Evolutionary conservation across 1,139 yeast species (phyloP).

Genomic region (Debaryomyces fabryi): DNA sequence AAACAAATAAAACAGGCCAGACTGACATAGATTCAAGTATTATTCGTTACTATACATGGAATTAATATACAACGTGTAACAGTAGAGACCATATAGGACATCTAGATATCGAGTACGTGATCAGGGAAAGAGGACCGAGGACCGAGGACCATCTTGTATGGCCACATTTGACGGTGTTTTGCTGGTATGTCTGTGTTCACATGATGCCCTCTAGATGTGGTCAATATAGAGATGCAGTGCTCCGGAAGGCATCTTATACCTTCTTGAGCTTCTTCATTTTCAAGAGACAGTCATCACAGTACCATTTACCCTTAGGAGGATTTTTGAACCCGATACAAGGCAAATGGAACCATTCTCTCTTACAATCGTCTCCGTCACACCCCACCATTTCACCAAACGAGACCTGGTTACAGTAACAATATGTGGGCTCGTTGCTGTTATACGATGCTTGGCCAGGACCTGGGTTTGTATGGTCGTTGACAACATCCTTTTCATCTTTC

Average conservation of each 20-base stretch:
- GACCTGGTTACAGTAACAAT: conserved; percentile 94
- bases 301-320: conserved; percentile 97
- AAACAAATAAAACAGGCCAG: background rate
- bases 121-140: background rate
- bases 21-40: background rate
- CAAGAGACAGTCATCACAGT: conserved; percentile 80
- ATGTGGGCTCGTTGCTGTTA: conserved; percentile 66
- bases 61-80: background rate
- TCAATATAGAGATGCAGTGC: background rate
- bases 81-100: background rate
- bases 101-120: background rate
- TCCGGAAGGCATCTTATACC: conserved; percentile 8
- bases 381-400: conserved; percentile 99
- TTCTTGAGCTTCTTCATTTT: conserved; percentile 39
- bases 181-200: background rate
- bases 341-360: conserved; percentile 95
- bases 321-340: conserved; percentile 92
- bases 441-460: conserved; percentile 4
- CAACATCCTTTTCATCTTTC: conserved; percentile 28
- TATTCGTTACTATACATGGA: background rate
- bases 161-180: background rate
- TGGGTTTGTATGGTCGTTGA: background rate
- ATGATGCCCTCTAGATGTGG: background rate
- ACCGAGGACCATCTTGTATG: background rate
- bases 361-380: conserved; percentile 93